Conservation (phyloP, 176 grass and related monocot genomes). For the Zizania latifolia region DNA sequence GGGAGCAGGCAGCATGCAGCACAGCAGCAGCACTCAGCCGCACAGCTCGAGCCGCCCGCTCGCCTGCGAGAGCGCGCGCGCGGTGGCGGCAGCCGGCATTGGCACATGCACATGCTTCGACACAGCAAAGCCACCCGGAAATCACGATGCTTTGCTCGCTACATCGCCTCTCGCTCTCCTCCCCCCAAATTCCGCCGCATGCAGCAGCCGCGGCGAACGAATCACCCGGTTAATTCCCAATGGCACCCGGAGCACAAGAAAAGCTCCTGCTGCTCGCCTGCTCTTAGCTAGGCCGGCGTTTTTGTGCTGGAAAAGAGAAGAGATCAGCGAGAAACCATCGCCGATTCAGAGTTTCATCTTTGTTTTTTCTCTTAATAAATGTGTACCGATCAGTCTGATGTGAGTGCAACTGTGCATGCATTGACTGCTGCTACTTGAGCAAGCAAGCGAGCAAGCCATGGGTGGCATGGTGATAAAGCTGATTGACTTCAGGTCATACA, state of each 20-base stretch:
- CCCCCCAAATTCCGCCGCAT: not conserved
- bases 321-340: not conserved
- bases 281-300: not conserved
- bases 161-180: not conserved
- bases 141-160: not conserved
- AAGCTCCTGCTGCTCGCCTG: no score
- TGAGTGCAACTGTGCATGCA: not conserved
- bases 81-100: not conserved
- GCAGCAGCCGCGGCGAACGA: not conserved
- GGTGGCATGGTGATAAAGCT: not conserved
- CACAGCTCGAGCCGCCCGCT: slow-evolving; percentile 23
- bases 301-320: not conserved
- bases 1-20: slow-evolving; percentile 5
- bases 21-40: not conserved
- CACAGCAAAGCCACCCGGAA: not conserved
- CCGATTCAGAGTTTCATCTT: not conserved
- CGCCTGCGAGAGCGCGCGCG: not conserved
- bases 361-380: not conserved
- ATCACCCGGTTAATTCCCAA: slow-evolving; percentile 15
- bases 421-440: not conserved
- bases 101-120: not conserved
- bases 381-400: not conserved
- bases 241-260: not conserved
- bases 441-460: not conserved
- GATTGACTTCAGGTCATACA: not conserved